Conservation (phyloP, 192 early-diverging fungal species). For the Coemansia sp. region DNA sequence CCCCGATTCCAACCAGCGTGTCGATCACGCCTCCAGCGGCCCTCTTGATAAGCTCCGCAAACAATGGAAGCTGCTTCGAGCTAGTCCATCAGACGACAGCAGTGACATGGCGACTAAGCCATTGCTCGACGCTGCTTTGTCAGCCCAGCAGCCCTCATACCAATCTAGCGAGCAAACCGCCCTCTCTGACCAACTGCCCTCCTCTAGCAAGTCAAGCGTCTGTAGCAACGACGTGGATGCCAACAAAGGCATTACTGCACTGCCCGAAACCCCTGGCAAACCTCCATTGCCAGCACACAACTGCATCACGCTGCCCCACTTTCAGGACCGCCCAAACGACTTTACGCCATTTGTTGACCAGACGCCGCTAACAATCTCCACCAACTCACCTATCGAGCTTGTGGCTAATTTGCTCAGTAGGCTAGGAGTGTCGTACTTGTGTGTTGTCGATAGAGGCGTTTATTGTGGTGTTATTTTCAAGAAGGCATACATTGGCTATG, state of each 20-base stretch:
- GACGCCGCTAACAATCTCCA: conserved; percentile 74
- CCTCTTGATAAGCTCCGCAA: conserved; percentile 6
- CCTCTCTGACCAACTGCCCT: background rate
- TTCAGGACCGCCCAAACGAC: conserved; percentile 43
- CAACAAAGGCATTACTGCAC: background rate
- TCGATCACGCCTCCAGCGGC: background rate
- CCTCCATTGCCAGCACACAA: conserved; percentile 7
- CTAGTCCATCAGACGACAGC: background rate
- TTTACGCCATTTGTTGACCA: conserved; percentile 55
- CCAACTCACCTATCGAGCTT: conserved; percentile 80
- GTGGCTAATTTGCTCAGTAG: conserved; percentile 81
- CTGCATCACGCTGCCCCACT: conserved; percentile 25
- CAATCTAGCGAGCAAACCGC: conserved; percentile 12
- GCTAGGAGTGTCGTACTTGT: conserved; percentile 76
- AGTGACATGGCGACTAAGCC: background rate
- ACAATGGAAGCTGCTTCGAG: background rate
- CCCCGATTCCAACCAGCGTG: background rate
- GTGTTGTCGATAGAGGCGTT: conserved; percentile 72
- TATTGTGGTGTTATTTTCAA: conserved; percentile 85
- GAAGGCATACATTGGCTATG: conserved; percentile 72
- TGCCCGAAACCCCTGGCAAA: background rate
- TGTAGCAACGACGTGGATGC: background rate
- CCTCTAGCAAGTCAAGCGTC: conserved; percentile 1
- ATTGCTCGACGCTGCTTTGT: background rate
- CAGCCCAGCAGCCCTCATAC: conserved; percentile 13